Evolutionary conservation across 495 filamentous ascomycete genomes (phyloP).

Genomic region (Aspergillus nidulans): DNA sequence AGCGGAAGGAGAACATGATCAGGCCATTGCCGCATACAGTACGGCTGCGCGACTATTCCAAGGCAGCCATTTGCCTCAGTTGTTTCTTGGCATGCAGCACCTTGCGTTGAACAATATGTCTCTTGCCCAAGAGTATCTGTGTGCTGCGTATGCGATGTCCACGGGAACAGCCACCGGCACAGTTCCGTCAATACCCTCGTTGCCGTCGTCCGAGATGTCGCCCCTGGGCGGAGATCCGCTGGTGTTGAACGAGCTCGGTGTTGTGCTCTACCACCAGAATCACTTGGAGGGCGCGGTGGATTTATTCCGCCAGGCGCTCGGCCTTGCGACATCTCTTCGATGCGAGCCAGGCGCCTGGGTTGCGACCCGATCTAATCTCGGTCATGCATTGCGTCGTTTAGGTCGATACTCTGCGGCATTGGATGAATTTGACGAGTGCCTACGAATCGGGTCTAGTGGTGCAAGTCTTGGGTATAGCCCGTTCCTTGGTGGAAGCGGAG

Average conservation of each 20-base stretch:
- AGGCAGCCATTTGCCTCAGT: slow-evolving; percentile 91
- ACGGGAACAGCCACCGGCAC: slow-evolving; percentile 48
- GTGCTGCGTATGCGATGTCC: slow-evolving; percentile 71
- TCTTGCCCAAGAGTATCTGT: slow-evolving; percentile 92
- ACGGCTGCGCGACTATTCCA: slow-evolving; percentile 95
- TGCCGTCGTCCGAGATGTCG: slow-evolving; percentile 51
- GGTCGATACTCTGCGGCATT: slow-evolving; percentile 68
- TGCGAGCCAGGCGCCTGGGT: slow-evolving; percentile 82
- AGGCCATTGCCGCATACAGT: slow-evolving; percentile 96
- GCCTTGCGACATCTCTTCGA: slow-evolving; percentile 72
- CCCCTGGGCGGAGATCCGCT: slow-evolving; percentile 64
- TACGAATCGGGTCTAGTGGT: slow-evolving; percentile 69
- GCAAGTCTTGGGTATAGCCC: slow-evolving; percentile 47
- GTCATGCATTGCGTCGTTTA: slow-evolving; percentile 75
- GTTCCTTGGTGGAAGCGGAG: slow-evolving; percentile 37
- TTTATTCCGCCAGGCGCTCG: slow-evolving; percentile 70
- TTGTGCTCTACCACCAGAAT: slow-evolving; percentile 90
- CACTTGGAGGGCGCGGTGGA: slow-evolving; percentile 65
- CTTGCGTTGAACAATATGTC: slow-evolving; percentile 92
- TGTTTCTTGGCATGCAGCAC: slow-evolving; percentile 98
- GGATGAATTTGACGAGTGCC: slow-evolving; percentile 74
- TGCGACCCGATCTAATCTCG: slow-evolving; percentile 81
- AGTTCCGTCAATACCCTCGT: slow-evolving; percentile 22
- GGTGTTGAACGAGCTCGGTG: slow-evolving; percentile 90
- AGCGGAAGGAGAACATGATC: slow-evolving; percentile 99